These are phyloP conservation scores for Pachysandra terminalis DNA, from an alignment of 164 flowering plant species.

Conservation along the genomic window DNA sequence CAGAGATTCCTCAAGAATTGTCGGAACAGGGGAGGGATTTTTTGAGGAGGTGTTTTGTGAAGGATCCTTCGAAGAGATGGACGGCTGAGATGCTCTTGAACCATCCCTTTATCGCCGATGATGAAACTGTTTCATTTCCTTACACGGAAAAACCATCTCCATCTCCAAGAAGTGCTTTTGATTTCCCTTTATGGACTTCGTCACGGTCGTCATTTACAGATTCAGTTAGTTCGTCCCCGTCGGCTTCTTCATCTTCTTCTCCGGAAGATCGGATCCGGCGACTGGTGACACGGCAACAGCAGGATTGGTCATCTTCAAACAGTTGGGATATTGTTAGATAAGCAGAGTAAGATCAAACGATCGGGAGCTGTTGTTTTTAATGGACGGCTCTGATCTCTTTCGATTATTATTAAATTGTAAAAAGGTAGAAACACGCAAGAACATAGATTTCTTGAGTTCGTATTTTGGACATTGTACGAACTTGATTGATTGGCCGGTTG, in stretches of 20 bases:
- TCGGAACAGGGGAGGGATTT: constrained; percentile 56
- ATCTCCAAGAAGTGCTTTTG: constrained; percentile 46
- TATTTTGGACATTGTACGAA: too few species aligned
- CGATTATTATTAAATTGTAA: too few species aligned
- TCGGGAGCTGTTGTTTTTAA: too few species aligned
- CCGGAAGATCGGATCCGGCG: constrained; percentile 22
- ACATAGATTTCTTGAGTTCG: too few species aligned
- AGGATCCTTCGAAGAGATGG: constrained; percentile 55
- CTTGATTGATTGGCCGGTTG: too few species aligned
- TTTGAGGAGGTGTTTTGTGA: constrained; percentile 40
- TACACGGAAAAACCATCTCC: neutral
- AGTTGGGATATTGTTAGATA: constrained; percentile 29
- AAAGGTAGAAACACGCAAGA: too few species aligned
- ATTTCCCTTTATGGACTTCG: constrained; percentile 34
- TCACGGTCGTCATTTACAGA: neutral
- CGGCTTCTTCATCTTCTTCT: neutral
- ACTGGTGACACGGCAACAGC: constrained; percentile 12
- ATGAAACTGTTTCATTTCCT: neutral
- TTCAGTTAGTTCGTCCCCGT: constrained; percentile 15
- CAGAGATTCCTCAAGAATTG: constrained; percentile 38
- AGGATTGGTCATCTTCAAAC: constrained; percentile 29
- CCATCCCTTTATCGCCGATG: constrained; percentile 44
- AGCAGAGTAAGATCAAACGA: neutral
- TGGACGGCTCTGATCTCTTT: too few species aligned
- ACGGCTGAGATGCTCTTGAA: constrained; percentile 54